Base-by-base conservation (phyloP, 129 eudicot species). In the Ambrosia artemisiifolia region DNA sequence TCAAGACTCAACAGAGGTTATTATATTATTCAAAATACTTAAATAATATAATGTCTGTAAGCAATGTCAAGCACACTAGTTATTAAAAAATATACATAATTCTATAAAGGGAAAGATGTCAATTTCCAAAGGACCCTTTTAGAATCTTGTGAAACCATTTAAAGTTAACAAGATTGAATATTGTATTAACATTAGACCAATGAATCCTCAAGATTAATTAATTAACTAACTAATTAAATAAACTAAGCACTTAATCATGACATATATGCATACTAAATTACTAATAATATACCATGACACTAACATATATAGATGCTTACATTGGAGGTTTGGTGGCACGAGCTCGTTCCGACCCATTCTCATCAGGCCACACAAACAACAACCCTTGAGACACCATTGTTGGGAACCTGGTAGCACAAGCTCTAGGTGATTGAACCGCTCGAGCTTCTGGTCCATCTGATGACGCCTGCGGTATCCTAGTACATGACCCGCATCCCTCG, bases 311-410 rank as follows among this genome's bases (percentile, higher is more conserved):
- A 5, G 12, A 56, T 12, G 40, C 33, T 82, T 93, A 93, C 98
- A 79, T 81, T 7, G 94, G 94, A 69, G 97, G 96, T 49, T 44
- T 73, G 30, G 99, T 86, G 70, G 87, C 94, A 64, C 38, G 60
- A 79, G 99, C 94, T 86, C 86, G 73, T 73, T 95, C 96, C 80
- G 77, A 77, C 1, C 97, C 97, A 75, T 90, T 95, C 55, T 91
- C 96, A 84, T 90, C 99, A 4, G 99, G 97, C 97, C 99, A 90
- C 67, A 95, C 94, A 84, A 86, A 95, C 65, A 95, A 88, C 82
- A 95, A 82, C n/a, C 99, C 99, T 69, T 95, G 99, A 18, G 96
- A 95, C 73, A 95, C 97, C 96, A 83, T 78, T 7, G 97, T 87
- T 14, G 98, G 91, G 49, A 90, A 83, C 77, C 81, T 90, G 13